Base-by-base conservation (phyloP, 1,284 basidiomycete species). In the Ganoderma sinense region DNA sequence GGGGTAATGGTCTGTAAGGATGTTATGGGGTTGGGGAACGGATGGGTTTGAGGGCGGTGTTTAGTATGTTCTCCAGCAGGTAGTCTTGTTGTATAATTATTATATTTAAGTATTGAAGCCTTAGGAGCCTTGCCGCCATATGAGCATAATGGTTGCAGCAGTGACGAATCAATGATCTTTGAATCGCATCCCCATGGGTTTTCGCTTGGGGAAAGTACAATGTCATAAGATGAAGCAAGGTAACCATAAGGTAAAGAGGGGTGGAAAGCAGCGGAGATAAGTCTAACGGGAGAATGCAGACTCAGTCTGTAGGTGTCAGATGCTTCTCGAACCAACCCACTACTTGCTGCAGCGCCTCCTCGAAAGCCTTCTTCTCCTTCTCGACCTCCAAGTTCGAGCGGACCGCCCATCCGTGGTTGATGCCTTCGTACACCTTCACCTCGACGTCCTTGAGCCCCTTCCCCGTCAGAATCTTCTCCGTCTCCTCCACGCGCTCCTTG, bases 321-420 rank as follows among this genome's bases (percentile, higher is more conserved):
- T 74, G 66, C 65, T 70, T 74, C 36, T 71, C 72, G 33, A 77
- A 77, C 74, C 74, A 77, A 5, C 56, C 64, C 43, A 75, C 48
- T 0, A 71, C 76, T 68, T 75, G 76, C 45, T 69, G 62, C 67
- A 70, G 70, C 60, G 73, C 74, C 41, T 75, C 64, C 40, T 77
- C 75, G 67, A 73, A 65, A 64, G 68, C 71, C 72, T 68, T 70
- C 70, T 59, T 73, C 73, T 77, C 73, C 64, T 64, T 41, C 60
- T 64, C 58, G 51, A 72, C 68, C 36, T 62, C 56, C 71, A 75
- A 29, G 55, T 77, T 65, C 53, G 65, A 69, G 53, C 76, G 66
- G 18, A 67, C 64, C 41, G 74, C 74, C 76, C 76, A 77, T 7
- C 76, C 76, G 45, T 77, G 76, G 31, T 74, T 40, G 41, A 75